Percentiles rank a stretch among this genome's conserved stretches.
phyloP scores from a whole-genome alignment of 495 filamentous ascomycete genomes.

The Corynascus novoguineensis region DNA sequence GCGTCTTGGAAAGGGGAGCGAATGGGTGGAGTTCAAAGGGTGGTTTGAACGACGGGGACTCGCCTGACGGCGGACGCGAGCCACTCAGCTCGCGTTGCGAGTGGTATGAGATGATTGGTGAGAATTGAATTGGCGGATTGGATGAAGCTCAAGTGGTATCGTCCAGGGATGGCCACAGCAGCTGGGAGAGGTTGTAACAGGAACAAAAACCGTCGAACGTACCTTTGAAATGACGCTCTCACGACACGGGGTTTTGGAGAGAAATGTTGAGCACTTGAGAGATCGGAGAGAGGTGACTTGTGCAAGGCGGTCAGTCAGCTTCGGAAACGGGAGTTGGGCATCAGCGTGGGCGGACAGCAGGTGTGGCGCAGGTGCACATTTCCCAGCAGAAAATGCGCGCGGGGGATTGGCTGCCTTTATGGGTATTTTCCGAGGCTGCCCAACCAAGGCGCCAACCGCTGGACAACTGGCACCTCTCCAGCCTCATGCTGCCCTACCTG shows the following conservation, averaged over 20 bases:
- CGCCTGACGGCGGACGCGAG: slow-evolving; percentile 22
- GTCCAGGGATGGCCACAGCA: neutral
- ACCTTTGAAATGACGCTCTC: slow-evolving; percentile 12
- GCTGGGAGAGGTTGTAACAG: slow-evolving; percentile 2
- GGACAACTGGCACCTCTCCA: slow-evolving; percentile 30
- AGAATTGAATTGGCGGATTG: slow-evolving; percentile 28
- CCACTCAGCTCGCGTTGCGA: slow-evolving; percentile 35
- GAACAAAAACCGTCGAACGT: slow-evolving; percentile 6
- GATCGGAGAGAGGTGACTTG: slow-evolving; percentile 22
- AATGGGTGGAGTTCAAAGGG: slow-evolving; percentile 33
- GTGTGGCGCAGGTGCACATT: slow-evolving; percentile 21
- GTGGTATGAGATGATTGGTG: slow-evolving; percentile 39
- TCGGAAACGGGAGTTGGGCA: slow-evolving; percentile 35
- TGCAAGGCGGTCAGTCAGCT: slow-evolving; percentile 34
- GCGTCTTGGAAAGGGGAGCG: slow-evolving; percentile 24
- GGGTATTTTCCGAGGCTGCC: slow-evolving; percentile 14
- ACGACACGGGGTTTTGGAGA: slow-evolving; percentile 11
- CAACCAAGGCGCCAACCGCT: slow-evolving; percentile 20
- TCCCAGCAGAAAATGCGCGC: slow-evolving; percentile 11
- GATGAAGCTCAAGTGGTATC: neutral
- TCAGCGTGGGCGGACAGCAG: slow-evolving; percentile 23
- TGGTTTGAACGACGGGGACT: slow-evolving; percentile 31
- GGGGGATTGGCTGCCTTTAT: slow-evolving; percentile 17
- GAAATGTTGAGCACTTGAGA: slow-evolving; percentile 3
- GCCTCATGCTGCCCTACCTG: slow-evolving; percentile 25